A percentile compares a stretch with the other conserved stretches of the same genome.
These are phyloP conservation scores for Globisporangium spinosum DNA, from an alignment of 352 stramenopile species.

Conservation along the genomic window DNA sequence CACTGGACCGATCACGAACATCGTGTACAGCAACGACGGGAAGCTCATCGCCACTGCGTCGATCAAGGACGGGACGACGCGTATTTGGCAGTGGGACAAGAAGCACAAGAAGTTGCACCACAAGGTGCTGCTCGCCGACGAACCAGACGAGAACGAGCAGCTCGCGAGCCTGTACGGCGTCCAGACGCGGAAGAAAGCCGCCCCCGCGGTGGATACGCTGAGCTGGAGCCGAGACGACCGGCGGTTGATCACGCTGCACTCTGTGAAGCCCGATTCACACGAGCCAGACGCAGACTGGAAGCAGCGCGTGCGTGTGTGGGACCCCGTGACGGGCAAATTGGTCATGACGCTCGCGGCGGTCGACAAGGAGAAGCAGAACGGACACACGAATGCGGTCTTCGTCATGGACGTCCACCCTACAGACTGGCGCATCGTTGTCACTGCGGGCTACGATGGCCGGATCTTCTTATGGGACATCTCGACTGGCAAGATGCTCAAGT, in stretches of 20 bases:
- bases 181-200: constrained; percentile 35
- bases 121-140: constrained; percentile 44
- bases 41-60: constrained; percentile 92
- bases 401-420: constrained; percentile 72
- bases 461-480: constrained; percentile 86
- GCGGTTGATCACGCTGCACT: constrained; percentile 65
- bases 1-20: constrained; percentile 91
- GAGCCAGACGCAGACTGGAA: constrained; percentile 42
- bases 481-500: constrained; percentile 54
- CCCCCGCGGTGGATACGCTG: constrained; percentile 57
- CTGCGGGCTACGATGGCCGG: constrained; percentile 77
- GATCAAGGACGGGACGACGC: constrained; percentile 90
- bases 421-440: constrained; percentile 73
- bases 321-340: constrained; percentile 44
- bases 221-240: constrained; percentile 62
- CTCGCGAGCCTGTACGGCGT: constrained; percentile 44
- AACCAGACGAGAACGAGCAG: constrained; percentile 40
- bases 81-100: constrained; percentile 61
- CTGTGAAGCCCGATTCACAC: constrained; percentile 55
- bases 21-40: constrained; percentile 89
- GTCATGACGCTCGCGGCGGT: constrained; percentile 60
- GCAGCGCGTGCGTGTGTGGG: constrained; percentile 66
- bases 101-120: constrained; percentile 58
- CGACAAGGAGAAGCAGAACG: constrained; percentile 55
- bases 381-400: constrained; percentile 78